These are phyloP conservation scores for Tephrocybe sp. DNA, from an alignment of 768 basidiomycete species.

Conservation along the genomic window DNA sequence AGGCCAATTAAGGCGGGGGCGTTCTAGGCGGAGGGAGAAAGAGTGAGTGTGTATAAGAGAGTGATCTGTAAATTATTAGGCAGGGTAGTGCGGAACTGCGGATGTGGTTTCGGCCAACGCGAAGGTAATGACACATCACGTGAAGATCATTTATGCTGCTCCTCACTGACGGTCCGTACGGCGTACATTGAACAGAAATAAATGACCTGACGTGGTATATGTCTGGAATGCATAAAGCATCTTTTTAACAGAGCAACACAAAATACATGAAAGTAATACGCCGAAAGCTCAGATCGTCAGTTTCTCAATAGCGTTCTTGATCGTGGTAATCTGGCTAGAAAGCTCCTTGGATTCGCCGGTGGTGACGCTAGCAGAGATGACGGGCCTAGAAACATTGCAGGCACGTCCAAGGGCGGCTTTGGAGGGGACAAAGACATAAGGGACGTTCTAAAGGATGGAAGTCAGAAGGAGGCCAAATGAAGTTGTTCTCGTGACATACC, in stretches of 20 bases:
- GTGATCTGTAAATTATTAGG: neutral
- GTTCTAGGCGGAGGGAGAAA: neutral
- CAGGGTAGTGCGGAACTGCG: neutral
- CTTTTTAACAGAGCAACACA: neutral
- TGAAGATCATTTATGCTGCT: neutral
- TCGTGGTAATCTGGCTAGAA: conserved; percentile 80
- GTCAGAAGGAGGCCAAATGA: conserved; percentile 1
- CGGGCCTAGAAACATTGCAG: conserved; percentile 92
- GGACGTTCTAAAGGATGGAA: conserved; percentile 70
- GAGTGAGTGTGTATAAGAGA: neutral
- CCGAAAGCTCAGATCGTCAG: conserved; percentile 38
- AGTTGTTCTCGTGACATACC: conserved; percentile 39
- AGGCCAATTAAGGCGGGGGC: neutral
- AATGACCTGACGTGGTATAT: too few relatives aligned
- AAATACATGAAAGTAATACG: conserved; percentile 1
- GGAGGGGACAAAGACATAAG: conserved; percentile 92
- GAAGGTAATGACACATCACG: neutral
- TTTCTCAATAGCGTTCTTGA: conserved; percentile 85
- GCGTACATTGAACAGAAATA: too few relatives aligned
- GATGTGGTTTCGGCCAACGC: neutral
- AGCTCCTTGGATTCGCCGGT: conserved; percentile 94
- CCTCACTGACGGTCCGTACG: too few relatives aligned
- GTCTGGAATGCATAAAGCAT: too few relatives aligned
- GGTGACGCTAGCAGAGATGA: conserved; percentile 95
- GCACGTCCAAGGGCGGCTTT: conserved; percentile 96